Evolutionary conservation across 2,329 filamentous ascomycete genomes (phyloP), one percentile per base, ranked within the genome.

Genomic region (Pyrenophora graminea): DNA sequence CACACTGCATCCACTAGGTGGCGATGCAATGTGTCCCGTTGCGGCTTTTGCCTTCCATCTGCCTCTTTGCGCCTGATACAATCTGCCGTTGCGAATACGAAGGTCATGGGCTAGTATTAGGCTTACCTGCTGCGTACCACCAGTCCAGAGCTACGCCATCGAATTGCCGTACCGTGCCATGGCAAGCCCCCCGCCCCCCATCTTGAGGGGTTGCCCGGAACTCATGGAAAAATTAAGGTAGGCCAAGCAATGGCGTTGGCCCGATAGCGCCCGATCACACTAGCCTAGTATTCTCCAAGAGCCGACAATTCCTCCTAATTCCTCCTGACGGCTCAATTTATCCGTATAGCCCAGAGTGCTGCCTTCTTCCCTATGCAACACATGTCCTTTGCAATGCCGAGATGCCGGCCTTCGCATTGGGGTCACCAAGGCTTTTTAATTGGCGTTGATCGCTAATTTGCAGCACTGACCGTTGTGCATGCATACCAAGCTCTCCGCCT

Each of bases 191-290:
- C 39, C 15, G 37, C 52, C 47, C 34, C 27, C 10, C 37, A 18
- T 17, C 36, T 33, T 38, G 50, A 48, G 46, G 45, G 38, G 23
- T 48, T 44, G 27, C 40, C 47, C 45, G 39, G 48, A 31, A 48
- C 55, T 50, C 55, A 56, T 43, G 50, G 48, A 61, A 56, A 45
- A 49, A 30, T 30, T 68, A 68, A 68, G 62, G 65, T 67, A 67
- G 58, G 64, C 65, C 67, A 70, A 70, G 66, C 67, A 67, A 61
- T 59, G 59, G 53, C 48, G 51, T 46, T 40, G 58, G 46, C 49
- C 53, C 42, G 47, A 63, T 63, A 66, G 62, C 57, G 56, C 48
- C 59, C 62, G 54, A 45, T 32, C 13, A 13, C 4, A 30, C 27
- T 30, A 30, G 27, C 10, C 8, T 30, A 30, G 9, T 12, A 30